Base-by-base conservation (phyloP, 2,329 filamentous ascomycete genomes). In the Ceratocystis albifundus region DNA sequence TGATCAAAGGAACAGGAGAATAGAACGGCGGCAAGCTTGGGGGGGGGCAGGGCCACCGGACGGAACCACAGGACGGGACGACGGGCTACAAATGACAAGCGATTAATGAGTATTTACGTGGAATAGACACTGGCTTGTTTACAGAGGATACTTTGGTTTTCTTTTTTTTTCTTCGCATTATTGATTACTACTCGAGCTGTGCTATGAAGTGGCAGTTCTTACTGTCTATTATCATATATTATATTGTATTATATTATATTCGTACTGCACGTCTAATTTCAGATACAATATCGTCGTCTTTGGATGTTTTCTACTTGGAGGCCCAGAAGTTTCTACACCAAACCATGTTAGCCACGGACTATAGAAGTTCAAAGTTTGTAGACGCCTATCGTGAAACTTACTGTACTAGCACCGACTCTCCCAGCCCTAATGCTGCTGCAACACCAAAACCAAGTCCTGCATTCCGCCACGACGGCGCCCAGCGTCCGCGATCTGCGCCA, bases 401-500 rank as follows among this genome's bases (percentile, higher is more conserved):
- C 64, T 66, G 67, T n/a, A 62, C 50, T n/a, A 67, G 22, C 30
- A 66, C 8, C 20, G 46, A 64, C 64, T 66, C 53, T 12, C 66
- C 66, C 17, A 66, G 32, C 28, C 61, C 64, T 66, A 69, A 25
- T 22, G 50, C 45, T 32, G 64, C 41, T 1, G 50, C 59, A 46
- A 65, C 28, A 36, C 66, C 57, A 61, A 62, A 41, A 17, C 66
- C 46, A 44, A 66, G 22, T 17, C 67, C 57, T 12, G 55, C 53
- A 59, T 59, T 65, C 22, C 48, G 61, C 65, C 67, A 66, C 30
- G 57, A 55, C 17, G 59, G 61, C 22, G 46, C 20, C 65, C 62
- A 61, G 17, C 61, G 57, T 5, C 64, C 55, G 20, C 45, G 55
- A 46, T 67, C 61, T 3, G 45, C 36, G 25, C 67, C 65, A 22